Evolutionary conservation across 257 asterid genomes (phyloP).

Genomic region (Solanum dulcamara): DNA sequence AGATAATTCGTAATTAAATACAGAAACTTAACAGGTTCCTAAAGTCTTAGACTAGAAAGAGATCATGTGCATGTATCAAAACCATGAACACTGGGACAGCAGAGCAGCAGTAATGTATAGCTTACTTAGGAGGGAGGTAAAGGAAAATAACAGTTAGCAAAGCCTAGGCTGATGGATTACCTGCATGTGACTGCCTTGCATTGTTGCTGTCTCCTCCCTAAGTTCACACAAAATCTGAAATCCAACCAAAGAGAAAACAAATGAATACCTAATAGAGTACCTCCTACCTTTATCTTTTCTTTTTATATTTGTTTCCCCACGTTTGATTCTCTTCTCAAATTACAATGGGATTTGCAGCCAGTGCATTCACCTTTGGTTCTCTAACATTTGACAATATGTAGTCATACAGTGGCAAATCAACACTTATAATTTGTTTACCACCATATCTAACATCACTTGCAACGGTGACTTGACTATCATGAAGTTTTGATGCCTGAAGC

Average conservation of each 20-base stretch:
- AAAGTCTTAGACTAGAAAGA: not conserved
- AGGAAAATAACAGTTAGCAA: not conserved
- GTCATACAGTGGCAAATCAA: conserved; percentile 58
- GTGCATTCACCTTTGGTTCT: conserved; percentile 55
- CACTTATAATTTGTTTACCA: conserved; percentile 65
- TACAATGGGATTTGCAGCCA: not conserved
- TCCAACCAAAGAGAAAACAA: not conserved
- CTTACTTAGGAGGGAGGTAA: not conserved
- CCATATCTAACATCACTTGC: conserved; percentile 52
- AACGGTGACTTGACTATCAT: conserved; percentile 22
- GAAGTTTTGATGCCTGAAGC: conserved; percentile 25
- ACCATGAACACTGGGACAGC: not conserved
- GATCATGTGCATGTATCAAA: not conserved
- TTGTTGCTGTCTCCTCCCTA: conserved; percentile 81
- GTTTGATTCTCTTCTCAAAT: not conserved
- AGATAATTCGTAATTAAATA: not conserved
- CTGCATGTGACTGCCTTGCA: conserved; percentile 95
- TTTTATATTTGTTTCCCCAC: not conserved
- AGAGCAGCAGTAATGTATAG: not conserved
- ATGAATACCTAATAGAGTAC: not conserved
- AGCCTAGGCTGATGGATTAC: conserved; percentile 12
- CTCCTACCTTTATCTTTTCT: not conserved
- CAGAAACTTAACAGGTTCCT: not conserved
- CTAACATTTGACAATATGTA: conserved; percentile 72
- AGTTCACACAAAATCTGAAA: conserved; percentile 70